Evolutionary conservation across 2,329 filamentous ascomycete species (phyloP).

Genomic region (Pseudocercospora pini-densiflorae): DNA sequence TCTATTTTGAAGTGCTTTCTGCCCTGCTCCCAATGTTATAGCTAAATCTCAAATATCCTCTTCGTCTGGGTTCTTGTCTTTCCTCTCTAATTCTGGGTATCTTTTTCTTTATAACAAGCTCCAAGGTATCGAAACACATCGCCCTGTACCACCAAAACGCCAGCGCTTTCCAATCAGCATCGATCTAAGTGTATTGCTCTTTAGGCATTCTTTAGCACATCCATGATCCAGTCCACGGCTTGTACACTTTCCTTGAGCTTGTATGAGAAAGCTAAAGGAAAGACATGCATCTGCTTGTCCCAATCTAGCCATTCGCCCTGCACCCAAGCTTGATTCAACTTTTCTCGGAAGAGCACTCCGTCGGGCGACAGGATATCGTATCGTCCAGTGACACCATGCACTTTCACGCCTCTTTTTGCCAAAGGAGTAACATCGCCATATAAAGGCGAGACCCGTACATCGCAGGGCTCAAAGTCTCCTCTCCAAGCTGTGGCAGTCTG

Average conservation of each 20-base stretch:
- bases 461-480: conserved; percentile 46
- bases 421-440: conserved; percentile 49
- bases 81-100: neutral
- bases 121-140: neutral
- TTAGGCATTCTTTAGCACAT: conserved; percentile 32
- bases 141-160: neutral
- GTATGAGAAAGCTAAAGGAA: conserved; percentile 57
- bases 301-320: conserved; percentile 62
- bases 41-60: neutral
- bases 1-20: neutral
- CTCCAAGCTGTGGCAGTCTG: conserved; percentile 50
- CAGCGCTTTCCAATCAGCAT: neutral
- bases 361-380: conserved; percentile 61
- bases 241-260: conserved; percentile 54
- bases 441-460: conserved; percentile 56
- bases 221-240: conserved; percentile 52
- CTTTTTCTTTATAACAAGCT: neutral
- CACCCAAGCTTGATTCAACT: conserved; percentile 50
- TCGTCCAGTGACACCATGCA: conserved; percentile 58
- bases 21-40: neutral
- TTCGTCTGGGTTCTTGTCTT: neutral
- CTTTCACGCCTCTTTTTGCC: conserved; percentile 47
- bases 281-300: conserved; percentile 66
- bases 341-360: conserved; percentile 54
- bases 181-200: neutral